phyloP scores from a whole-genome alignment of 345 rosid genomes.

The Hypericum androsaemum region DNA sequence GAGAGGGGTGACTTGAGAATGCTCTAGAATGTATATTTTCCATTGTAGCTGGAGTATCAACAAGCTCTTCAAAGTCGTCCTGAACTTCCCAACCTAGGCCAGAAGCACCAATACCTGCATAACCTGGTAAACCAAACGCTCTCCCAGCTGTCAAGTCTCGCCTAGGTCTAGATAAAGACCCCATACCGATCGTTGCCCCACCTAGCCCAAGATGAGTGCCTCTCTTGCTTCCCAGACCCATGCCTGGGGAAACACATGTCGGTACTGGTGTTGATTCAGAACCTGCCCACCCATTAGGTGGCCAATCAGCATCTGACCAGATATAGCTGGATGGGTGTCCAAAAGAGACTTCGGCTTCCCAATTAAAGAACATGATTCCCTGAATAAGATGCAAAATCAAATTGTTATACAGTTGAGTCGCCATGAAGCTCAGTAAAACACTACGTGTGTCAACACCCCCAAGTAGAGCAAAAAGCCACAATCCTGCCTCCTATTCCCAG shows the following conservation, averaged over 20 bases:
- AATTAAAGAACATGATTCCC: constrained; percentile 73
- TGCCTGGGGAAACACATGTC: constrained; percentile 57
- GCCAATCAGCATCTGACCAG: constrained; percentile 86
- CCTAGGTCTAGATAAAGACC: constrained; percentile 38
- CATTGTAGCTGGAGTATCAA: constrained; percentile 64
- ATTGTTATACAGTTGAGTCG: constrained; percentile 1
- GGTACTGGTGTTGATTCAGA: constrained; percentile 68
- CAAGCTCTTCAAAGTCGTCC: constrained; percentile 58
- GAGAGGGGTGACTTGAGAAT: constrained; percentile 80
- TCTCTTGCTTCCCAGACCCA: constrained; percentile 63
- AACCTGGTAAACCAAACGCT: constrained; percentile 53
- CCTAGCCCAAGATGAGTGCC: constrained; percentile 73
- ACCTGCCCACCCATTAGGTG: constrained; percentile 79
- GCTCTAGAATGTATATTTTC: constrained; percentile 65
- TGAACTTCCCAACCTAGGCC: constrained; percentile 76
- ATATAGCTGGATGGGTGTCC: constrained; percentile 38
- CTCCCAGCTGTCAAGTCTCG: constrained; percentile 41
- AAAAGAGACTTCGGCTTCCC: constrained; percentile 38
- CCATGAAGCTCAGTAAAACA: too few species aligned
- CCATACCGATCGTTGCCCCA: constrained; percentile 53
- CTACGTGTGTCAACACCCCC: too few species aligned
- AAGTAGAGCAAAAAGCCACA: too few species aligned
- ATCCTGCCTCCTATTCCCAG: too few species aligned
- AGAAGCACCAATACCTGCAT: constrained; percentile 57
- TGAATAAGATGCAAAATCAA: constrained; percentile 24